Conservation (phyloP, 1,284 basidiomycete genomes). For the Somion occarium region DNA sequence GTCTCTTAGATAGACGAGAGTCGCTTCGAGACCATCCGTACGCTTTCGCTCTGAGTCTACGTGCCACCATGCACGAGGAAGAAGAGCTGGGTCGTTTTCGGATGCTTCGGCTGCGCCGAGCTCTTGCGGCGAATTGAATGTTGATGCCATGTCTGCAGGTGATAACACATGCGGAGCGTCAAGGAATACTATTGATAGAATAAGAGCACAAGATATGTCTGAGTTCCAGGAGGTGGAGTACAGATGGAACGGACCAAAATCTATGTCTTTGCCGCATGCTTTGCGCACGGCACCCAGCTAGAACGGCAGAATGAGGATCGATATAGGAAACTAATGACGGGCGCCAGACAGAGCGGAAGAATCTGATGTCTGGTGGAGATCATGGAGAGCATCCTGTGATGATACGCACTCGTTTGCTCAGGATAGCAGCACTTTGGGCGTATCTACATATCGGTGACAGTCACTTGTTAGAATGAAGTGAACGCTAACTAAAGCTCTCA, state of each 20-base stretch:
- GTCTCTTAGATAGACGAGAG: conserved; percentile 40
- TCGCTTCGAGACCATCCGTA: conserved; percentile 58
- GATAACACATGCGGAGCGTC: conserved; percentile 75
- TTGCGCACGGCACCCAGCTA: conserved; percentile 77
- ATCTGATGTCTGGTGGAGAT: too few species aligned
- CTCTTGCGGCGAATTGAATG: conserved; percentile 36
- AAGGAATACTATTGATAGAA: conserved; percentile 58
- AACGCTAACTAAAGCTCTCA: too few species aligned
- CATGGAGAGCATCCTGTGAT: not conserved
- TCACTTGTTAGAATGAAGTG: too few species aligned
- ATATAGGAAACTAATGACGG: not conserved
- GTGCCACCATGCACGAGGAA: conserved; percentile 81
- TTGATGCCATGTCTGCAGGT: conserved; percentile 57
- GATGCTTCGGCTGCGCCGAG: conserved; percentile 54
- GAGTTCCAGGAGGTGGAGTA: not conserved
- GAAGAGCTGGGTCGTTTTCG: conserved; percentile 55
- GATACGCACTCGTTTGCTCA: conserved; percentile 69
- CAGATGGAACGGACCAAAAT: conserved; percentile 48
- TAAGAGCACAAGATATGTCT: conserved; percentile 1
- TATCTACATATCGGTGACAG: too few species aligned
- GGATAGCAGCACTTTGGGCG: conserved; percentile 76
- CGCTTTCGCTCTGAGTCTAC: conserved; percentile 44
- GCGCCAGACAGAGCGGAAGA: conserved; percentile 17
- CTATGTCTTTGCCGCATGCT: conserved; percentile 60
- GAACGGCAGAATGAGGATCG: conserved; percentile 15